phyloP scores from a whole-genome alignment of 371 early-diverging fungal genomes.

The Dinochytrium kinnereticum region DNA sequence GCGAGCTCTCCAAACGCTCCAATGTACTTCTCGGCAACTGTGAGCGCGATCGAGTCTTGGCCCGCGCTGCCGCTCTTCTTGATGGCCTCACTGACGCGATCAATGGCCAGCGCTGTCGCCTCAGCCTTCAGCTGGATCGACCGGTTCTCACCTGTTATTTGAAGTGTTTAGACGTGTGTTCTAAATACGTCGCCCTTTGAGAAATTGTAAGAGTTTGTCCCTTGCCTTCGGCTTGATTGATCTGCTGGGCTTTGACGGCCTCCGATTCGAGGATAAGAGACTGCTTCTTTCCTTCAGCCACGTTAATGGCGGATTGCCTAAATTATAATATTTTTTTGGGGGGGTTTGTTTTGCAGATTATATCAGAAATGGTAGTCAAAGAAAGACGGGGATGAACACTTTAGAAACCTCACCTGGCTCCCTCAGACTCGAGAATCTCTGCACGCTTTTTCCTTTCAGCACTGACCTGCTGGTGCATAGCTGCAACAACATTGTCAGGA shows the following conservation, averaged over 20 bases:
- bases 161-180: too few species aligned
- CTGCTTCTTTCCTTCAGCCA: constrained; percentile 95
- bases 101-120: constrained; percentile 85
- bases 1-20: constrained; percentile 92
- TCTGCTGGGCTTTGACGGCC: constrained; percentile 85
- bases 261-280: constrained; percentile 93
- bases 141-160: constrained; percentile 86
- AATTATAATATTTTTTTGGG: not conserved
- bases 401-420: constrained; percentile 42
- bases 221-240: constrained; percentile 76
- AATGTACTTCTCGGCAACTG: constrained; percentile 97
- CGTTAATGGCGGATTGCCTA: constrained; percentile 95
- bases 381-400: too few species aligned
- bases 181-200: too few species aligned
- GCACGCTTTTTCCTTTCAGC: constrained; percentile 97
- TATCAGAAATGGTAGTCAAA: too few species aligned
- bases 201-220: too few species aligned
- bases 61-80: constrained; percentile 61
- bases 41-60: constrained; percentile 86
- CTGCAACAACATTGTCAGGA: constrained; percentile 91
- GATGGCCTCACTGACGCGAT: constrained; percentile 80
- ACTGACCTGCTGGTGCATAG: constrained; percentile 95
- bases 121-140: constrained; percentile 85
- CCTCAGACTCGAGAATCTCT: constrained; percentile 95
- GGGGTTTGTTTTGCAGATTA: not conserved